phyloP scores from a whole-genome alignment of 2,329 filamentous ascomycete genomes.

The Aspergillus floridensis region DNA sequence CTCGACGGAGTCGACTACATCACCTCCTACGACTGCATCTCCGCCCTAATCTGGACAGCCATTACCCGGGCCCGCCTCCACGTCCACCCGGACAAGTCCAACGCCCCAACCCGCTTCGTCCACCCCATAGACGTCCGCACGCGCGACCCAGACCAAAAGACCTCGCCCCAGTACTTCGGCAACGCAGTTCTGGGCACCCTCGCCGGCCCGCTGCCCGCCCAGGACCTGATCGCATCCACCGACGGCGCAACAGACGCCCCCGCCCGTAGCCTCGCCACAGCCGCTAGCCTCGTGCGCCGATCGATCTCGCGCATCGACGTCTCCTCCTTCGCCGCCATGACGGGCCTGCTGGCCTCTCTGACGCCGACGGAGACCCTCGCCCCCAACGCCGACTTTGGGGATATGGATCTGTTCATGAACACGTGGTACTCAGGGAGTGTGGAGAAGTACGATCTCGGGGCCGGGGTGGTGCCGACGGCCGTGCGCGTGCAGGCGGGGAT shows the following conservation, averaged over 20 bases:
- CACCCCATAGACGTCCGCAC: conserved; percentile 24
- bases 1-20: conserved; percentile 19
- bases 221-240: conserved; percentile 5
- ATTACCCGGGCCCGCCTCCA: conserved; percentile 22
- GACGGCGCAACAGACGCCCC: conserved; percentile 1
- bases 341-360: conserved; percentile 16
- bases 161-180: conserved; percentile 23
- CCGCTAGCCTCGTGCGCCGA: conserved; percentile 21
- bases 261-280: conserved; percentile 12
- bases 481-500: conserved; percentile 14
- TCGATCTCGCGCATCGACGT: conserved; percentile 16
- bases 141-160: conserved; percentile 19
- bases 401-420: conserved; percentile 26
- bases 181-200: conserved; percentile 20
- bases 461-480: conserved; percentile 13
- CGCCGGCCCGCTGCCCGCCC: conserved; percentile 14
- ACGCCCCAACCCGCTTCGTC: conserved; percentile 11
- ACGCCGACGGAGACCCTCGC: conserved; percentile 14
- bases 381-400: conserved; percentile 16
- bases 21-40: conserved; percentile 27
- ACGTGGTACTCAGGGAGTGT: conserved; percentile 22
- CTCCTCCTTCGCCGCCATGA: conserved; percentile 15
- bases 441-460: conserved; percentile 23
- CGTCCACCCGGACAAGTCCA: conserved; percentile 15
- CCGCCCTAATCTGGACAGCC: conserved; percentile 24